Base-by-base conservation (phyloP, 202 grass and related monocot species). In the Dendrocalamus latiflorus region DNA sequence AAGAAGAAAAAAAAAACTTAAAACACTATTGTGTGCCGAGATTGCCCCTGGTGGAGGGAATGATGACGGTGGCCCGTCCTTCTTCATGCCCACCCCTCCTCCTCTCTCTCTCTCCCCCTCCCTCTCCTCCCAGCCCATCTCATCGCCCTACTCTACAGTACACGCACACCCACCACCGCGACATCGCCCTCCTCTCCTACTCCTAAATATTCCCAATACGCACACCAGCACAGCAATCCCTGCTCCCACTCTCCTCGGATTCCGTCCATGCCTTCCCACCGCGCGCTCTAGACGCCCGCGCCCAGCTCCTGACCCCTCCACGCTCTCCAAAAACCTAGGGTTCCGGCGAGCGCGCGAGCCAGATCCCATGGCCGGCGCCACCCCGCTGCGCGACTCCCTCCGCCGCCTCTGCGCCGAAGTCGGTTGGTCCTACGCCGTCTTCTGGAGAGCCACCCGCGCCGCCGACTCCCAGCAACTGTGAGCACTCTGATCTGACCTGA, bases 391-490 rank as follows among this genome's bases (percentile, higher is more conserved):
- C n/a, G 86, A 84, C 28, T 78, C 81, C 56, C 86, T 88, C n/a
- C 53, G 80, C 55, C 64, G 86, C 68, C 79, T 88, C 60, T 88
- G 86, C 55, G 81, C 70, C n/a, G 86, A 88, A 43, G 82, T 80
- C 37, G 86, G 86, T 12, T 88, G 86, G 86, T 73, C 57, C 71
- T 88, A 83, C 43, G 86, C 86, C 16, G 81, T 88, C 33, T 84
- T 88, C 77, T 88, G 86, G 86, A 88, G 77, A 54, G 68, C 81
- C 55, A 79, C 77, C 47, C 65, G 74, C 44, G 75, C 66, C 74
- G 45, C 44, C 41, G 77, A 84, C 36, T 26, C 50, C 75, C 85
- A 82, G 21, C 41, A 17, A 75, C 73, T 82, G 85, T 87, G 66
- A 87, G 78, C 68, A 28, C 50, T 28, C 67, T 47, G 13, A 45